These are phyloP conservation scores for Petrea volubilis DNA, from an alignment of 257 asterid genomes.

Conservation along the genomic window DNA sequence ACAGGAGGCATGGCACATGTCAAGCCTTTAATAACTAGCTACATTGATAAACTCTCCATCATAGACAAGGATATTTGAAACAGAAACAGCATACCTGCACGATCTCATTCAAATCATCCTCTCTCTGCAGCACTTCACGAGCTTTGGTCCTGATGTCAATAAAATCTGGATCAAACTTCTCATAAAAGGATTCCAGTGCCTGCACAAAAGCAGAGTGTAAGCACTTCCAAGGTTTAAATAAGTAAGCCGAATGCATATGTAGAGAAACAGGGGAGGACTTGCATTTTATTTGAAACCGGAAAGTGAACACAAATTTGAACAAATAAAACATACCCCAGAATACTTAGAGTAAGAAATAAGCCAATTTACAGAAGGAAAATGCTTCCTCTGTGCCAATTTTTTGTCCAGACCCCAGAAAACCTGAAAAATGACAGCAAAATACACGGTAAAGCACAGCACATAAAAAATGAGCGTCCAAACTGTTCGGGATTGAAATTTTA, in stretches of 20 bases:
- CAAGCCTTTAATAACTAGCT: too few species aligned
- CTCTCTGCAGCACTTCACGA: conserved; percentile 99
- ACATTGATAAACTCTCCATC: too few species aligned
- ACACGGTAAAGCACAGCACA: conserved; percentile 7
- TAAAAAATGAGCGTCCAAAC: conserved; percentile 15
- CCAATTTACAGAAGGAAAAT: conserved; percentile 99
- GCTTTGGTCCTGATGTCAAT: conserved; percentile 96
- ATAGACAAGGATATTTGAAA: neutral
- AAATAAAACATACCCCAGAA: conserved; percentile 63
- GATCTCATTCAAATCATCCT: conserved; percentile 84
- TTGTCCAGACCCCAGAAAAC: conserved; percentile 99
- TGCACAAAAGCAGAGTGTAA: conserved; percentile 26
- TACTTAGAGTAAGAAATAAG: conserved; percentile 97
- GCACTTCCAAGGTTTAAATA: too few species aligned
- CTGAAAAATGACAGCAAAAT: conserved; percentile 42
- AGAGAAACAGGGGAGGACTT: neutral
- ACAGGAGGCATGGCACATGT: too few species aligned
- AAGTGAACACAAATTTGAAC: neutral
- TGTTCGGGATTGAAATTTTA: conserved; percentile 22
- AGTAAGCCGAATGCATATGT: too few species aligned
- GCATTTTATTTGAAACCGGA: too few species aligned
- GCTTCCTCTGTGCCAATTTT: conserved; percentile 97
- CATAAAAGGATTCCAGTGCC: conserved; percentile 97
- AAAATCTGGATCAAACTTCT: conserved; percentile 94
- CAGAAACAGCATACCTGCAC: conserved; percentile 45